These are phyloP conservation scores for Lactarius sp. DNA, from an alignment of 768 basidiomycete genomes.

Conservation along the genomic window DNA sequence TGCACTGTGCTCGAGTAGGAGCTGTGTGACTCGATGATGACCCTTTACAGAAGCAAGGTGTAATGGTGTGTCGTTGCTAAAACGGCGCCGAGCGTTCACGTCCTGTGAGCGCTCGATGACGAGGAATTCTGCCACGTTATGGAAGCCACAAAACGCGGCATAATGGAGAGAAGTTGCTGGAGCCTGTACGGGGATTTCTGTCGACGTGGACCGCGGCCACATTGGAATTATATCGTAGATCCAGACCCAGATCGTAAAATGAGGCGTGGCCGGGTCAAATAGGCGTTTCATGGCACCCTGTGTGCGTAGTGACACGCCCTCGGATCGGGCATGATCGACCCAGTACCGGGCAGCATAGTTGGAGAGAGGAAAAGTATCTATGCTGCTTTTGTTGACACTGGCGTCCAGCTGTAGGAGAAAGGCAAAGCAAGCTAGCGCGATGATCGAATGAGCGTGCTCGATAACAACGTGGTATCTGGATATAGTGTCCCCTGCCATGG, in stretches of 20 bases:
- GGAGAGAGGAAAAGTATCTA: background rate
- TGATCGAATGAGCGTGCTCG: background rate
- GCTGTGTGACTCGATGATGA: no score
- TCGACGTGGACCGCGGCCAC: background rate
- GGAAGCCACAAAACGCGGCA: background rate
- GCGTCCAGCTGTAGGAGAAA: background rate
- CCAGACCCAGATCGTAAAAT: background rate
- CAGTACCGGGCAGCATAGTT: slow-evolving; percentile 5
- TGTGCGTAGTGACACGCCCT: background rate
- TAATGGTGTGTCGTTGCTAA: no score
- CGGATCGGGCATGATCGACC: background rate
- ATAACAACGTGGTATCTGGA: background rate
- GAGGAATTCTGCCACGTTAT: background rate
- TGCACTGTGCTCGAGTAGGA: no score
- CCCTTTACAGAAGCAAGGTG: no score
- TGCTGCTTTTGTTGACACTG: background rate
- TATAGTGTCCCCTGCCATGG: background rate
- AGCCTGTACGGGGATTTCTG: background rate
- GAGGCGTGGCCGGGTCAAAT: background rate
- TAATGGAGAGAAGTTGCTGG: background rate
- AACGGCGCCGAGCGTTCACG: background rate
- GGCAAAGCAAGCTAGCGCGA: background rate
- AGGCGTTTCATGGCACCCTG: background rate
- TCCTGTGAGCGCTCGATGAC: background rate
- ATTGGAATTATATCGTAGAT: background rate